Conservation (phyloP, 441 rosid species). For the Erysimum cheiri region DNA sequence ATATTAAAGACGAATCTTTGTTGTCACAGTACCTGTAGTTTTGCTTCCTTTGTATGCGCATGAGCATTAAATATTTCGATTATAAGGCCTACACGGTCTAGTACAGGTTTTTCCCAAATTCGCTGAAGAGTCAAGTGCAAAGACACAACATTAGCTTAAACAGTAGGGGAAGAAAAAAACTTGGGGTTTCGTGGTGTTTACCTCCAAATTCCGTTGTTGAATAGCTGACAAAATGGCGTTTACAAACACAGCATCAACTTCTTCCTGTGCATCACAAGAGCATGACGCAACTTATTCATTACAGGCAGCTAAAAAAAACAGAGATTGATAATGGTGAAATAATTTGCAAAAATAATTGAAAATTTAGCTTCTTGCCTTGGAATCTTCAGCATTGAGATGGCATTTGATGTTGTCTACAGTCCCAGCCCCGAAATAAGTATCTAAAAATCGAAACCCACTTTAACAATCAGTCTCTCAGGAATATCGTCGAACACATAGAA, state of each 20-base stretch:
- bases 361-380: constrained; percentile 60
- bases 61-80: constrained; percentile 95
- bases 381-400: constrained; percentile 63
- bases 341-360: not conserved
- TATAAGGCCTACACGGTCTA: constrained; percentile 92
- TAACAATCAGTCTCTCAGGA: constrained; percentile 29
- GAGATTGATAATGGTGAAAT: constrained; percentile 16
- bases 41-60: constrained; percentile 91
- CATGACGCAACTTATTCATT: constrained; percentile 15
- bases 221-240: constrained; percentile 73
- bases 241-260: constrained; percentile 87
- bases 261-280: constrained; percentile 53
- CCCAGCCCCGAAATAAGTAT: constrained; percentile 81
- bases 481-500: constrained; percentile 34
- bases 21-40: constrained; percentile 68
- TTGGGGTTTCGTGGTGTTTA: constrained; percentile 36
- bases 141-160: constrained; percentile 25
- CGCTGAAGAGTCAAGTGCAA: constrained; percentile 50
- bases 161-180: constrained; percentile 1
- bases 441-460: constrained; percentile 46
- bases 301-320: not conserved
- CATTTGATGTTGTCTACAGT: constrained; percentile 68
- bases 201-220: constrained; percentile 95
- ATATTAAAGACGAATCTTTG: constrained; percentile 5
- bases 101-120: constrained; percentile 76